Conservation (phyloP, 2,329 filamentous ascomycete genomes). For the Byssothecium circinans region DNA sequence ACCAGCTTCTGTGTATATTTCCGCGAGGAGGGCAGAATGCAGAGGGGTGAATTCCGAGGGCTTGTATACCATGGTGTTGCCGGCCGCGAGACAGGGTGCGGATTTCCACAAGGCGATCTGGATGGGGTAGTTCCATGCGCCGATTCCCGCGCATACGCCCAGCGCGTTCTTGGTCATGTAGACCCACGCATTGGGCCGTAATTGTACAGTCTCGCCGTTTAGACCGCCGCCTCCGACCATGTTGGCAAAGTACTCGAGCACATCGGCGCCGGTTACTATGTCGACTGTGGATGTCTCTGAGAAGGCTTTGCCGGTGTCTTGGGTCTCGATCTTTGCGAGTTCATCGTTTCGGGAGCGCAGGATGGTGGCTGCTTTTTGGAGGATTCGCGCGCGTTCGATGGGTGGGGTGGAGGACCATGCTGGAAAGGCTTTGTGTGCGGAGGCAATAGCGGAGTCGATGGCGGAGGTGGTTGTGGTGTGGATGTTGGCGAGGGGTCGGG, state of each 20-base stretch:
- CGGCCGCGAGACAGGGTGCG: slow-evolving; percentile 79
- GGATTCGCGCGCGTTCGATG: slow-evolving; percentile 73
- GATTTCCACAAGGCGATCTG: slow-evolving; percentile 92
- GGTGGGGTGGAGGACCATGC: slow-evolving; percentile 75
- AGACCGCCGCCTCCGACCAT: slow-evolving; percentile 75
- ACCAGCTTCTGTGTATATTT: slow-evolving; percentile 77
- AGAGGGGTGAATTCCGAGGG: slow-evolving; percentile 84
- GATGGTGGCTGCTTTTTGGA: slow-evolving; percentile 73
- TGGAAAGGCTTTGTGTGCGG: slow-evolving; percentile 71
- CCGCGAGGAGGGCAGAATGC: slow-evolving; percentile 74
- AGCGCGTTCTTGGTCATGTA: slow-evolving; percentile 81
- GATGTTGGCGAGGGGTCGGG: slow-evolving; percentile 68
- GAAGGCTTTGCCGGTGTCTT: slow-evolving; percentile 84
- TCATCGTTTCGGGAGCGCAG: slow-evolving; percentile 77
- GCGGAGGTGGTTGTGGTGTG: slow-evolving; percentile 68
- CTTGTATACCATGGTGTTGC: slow-evolving; percentile 91
- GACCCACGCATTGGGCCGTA: slow-evolving; percentile 76
- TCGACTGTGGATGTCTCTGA: slow-evolving; percentile 85
- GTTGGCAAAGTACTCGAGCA: slow-evolving; percentile 84
- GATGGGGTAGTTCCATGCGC: slow-evolving; percentile 90
- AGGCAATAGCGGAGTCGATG: slow-evolving; percentile 70
- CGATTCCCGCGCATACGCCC: slow-evolving; percentile 83
- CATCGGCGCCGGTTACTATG: slow-evolving; percentile 78
- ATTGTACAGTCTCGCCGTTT: slow-evolving; percentile 75
- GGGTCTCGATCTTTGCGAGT: slow-evolving; percentile 76